Evolutionary conservation across 192 early-diverging fungal genomes (phyloP), one percentile per base, ranked within the genome.

Genomic region (Geosiphon pyriformis): DNA sequence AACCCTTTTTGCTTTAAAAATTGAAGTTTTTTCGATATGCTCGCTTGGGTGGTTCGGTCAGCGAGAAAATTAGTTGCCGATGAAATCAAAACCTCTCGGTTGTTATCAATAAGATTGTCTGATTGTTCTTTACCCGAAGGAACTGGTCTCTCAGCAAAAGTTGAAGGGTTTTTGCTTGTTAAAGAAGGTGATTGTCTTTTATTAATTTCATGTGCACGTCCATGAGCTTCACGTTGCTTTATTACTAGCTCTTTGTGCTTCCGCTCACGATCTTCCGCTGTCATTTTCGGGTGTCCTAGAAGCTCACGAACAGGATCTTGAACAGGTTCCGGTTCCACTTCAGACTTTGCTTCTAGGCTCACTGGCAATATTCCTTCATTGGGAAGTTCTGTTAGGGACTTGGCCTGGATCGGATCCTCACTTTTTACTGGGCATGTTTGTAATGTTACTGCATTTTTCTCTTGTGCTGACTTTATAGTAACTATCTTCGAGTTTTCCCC

Each of bases 1-100:
- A 91, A 63, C 1, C 88, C 88, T 59, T 91, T 91, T 25, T 78
- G 74, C 63, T 89, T 81, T 51, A 91, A 76, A 71, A 90, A 90
- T 3, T 84, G 79, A 50, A 90, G 62, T 37, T 83, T 77, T 63
- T 88, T 88, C 1, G 76, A 76, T 26, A 87, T 70, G 8, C 86
- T 84, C 12, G 83, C 80, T 63, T 73, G 78, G 0, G 90, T 87
- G 67, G 86, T 87, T 22, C 86, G 83, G 37, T 85, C 83, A 2
- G 65, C 67, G 27, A 91, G 74, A 72, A 91, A 90, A 22, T 76
- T 72, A 20, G 87, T 78, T 10, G 88, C 89, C 12, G 53, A 46
- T n/a, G 68, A 61, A 50, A 82, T 33, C 37, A 75, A 23, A 35
- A 78, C 72, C 51, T 82, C 78, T 32, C 79, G 59, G 37, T 29